Evolutionary conservation across 2,329 filamentous ascomycete genomes (phyloP), one percentile per base, ranked within the genome.

Genomic region (Hymenoscyphus occultus): DNA sequence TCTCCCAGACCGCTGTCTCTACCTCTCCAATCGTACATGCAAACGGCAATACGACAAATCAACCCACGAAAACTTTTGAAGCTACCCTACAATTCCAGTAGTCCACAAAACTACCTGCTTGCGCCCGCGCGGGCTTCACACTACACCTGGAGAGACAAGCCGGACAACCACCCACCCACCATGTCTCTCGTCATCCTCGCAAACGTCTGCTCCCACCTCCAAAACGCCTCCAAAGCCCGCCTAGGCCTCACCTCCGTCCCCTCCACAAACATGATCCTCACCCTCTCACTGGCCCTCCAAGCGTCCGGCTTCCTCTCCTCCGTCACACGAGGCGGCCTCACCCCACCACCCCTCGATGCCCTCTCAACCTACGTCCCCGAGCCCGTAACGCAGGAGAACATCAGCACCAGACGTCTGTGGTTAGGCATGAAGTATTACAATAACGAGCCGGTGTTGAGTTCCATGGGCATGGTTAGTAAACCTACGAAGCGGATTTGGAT

Each of bases 111-210:
- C 12, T 51, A 58, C 35, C 51, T 32, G 28, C 19, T 64, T 70
- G 70, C 66, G 71, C 71, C 71, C 70, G 60, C 71, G 67, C 65
- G 71, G 71, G 71, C 69, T 54, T 3, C 12, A 40, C 39, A 40
- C 22, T 62, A 54, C 59, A 58, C 42, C 39, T 61, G 59, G 61
- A 56, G 64, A 68, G 51, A 58, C 19, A n/a, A 57, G 31, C 48
- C 10, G 5, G 6, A 35, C 6, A 35, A 35, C 10, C 19, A 22
- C 19, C n/a, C 45, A 19, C 22, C 19, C 40, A 3, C 48, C 39
- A 91, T 92, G 89, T 91, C 88, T 72, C 86, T 91, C 77, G 85
- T 88, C 76, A 85, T 88, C 76, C 86, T 91, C 73, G 81, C 87
- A 66, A 79, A 90, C 77, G 83, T 90, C 73, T 91, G 88, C 79